A percentile compares a stretch with the other conserved stretches of the same genome.
These are phyloP conservation scores for Colletotrichum echinochloae DNA, from an alignment of 2,329 filamentous ascomycete species.

Conservation along the genomic window DNA sequence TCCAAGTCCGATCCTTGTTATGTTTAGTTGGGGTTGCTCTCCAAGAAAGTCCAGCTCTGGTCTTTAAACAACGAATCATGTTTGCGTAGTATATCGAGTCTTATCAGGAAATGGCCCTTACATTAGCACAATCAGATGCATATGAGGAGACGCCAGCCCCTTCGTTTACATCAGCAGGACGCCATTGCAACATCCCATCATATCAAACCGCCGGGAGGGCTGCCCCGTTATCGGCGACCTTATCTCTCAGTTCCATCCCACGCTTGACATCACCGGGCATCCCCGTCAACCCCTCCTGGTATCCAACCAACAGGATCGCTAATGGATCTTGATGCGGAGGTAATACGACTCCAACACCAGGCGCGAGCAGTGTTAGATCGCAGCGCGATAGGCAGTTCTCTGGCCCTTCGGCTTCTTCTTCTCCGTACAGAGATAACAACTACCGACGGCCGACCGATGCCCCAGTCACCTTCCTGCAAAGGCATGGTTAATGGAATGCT, in stretches of 20 bases:
- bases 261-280: background rate
- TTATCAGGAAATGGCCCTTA: background rate
- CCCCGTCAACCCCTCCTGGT: background rate
- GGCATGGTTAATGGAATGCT: background rate
- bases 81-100: background rate
- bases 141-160: background rate
- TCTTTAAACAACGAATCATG: background rate
- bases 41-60: no score
- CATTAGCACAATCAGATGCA: background rate
- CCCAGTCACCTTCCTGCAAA: slow-evolving; percentile 25
- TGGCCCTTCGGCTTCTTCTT: slow-evolving; percentile 26
- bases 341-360: background rate
- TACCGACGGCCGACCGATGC: slow-evolving; percentile 10
- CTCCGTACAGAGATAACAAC: slow-evolving; percentile 32
- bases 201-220: background rate
- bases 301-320: background rate
- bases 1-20: no score
- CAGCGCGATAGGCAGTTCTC: background rate
- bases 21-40: no score
- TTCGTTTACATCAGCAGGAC: background rate
- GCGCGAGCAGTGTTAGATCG: no score
- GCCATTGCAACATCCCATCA: background rate
- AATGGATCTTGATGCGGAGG: background rate
- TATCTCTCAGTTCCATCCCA: background rate
- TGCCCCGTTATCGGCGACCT: background rate